These are phyloP conservation scores for Botrytis medusae DNA, from an alignment of 2,329 filamentous ascomycete genomes.

Conservation along the genomic window DNA sequence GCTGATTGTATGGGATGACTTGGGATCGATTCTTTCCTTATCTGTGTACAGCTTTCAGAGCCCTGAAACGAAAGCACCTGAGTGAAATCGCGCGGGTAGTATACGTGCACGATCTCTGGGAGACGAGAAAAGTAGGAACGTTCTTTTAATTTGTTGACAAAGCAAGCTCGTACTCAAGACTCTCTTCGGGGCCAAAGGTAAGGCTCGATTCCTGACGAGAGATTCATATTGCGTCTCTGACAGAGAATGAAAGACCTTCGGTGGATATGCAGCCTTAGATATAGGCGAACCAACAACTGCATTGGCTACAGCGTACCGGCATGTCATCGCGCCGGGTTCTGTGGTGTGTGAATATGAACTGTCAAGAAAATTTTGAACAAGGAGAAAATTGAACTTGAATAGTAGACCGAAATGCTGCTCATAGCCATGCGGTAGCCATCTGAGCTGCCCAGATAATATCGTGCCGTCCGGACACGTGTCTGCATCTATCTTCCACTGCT, in stretches of 20 bases:
- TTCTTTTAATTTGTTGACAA: too few species aligned
- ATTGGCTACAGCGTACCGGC: not conserved
- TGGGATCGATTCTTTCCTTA: not conserved
- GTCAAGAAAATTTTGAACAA: not conserved
- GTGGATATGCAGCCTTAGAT: not conserved
- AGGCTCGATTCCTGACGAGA: too few species aligned
- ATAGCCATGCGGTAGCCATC: not conserved
- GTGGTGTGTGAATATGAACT: not conserved
- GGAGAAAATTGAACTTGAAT: not conserved
- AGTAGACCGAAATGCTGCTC: not conserved
- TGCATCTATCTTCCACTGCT: not conserved
- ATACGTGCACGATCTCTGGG: too few species aligned
- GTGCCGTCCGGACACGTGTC: not conserved
- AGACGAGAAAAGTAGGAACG: too few species aligned
- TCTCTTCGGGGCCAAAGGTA: not conserved
- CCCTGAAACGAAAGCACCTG: too few species aligned
- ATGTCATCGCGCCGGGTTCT: fast-evolving
- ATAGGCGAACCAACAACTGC: not conserved
- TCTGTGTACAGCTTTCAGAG: not conserved
- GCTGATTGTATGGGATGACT: fast-evolving
- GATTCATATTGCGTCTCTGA: not conserved
- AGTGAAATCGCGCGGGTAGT: too few species aligned
- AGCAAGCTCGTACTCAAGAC: too few species aligned
- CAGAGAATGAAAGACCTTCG: not conserved
- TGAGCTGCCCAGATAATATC: not conserved